Evolutionary conservation across 1,284 basidiomycete species (phyloP).

Genomic region (Malassezia slooffiae): DNA sequence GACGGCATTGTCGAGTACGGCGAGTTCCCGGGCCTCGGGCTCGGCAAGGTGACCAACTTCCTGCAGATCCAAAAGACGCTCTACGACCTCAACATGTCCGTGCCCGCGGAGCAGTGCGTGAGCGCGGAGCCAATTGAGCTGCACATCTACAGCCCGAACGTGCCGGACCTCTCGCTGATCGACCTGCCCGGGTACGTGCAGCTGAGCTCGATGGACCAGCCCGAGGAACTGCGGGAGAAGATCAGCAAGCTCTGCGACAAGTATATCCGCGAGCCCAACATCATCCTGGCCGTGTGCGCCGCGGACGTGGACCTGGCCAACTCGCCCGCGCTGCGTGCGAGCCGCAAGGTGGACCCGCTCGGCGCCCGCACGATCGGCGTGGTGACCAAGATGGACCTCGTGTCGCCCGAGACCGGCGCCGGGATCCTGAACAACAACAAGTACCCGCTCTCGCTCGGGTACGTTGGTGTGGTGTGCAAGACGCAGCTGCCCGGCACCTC

Average conservation of each 20-base stretch:
- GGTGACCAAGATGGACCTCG: slow-evolving; percentile 97
- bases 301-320: slow-evolving; percentile 98
- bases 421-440: slow-evolving; percentile 74
- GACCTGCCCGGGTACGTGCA: slow-evolving; percentile 97
- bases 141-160: slow-evolving; percentile 84
- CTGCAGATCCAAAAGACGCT: slow-evolving; percentile 78
- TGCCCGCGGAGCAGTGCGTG: slow-evolving; percentile 75
- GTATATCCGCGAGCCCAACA: slow-evolving; percentile 95
- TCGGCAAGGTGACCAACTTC: slow-evolving; percentile 81
- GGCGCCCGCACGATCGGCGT: slow-evolving; percentile 93
- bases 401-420: slow-evolving; percentile 71
- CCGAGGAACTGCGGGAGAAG: slow-evolving; percentile 84
- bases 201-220: slow-evolving; percentile 86
- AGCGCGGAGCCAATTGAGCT: slow-evolving; percentile 93
- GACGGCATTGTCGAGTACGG: slow-evolving; percentile 65
- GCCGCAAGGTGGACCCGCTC: slow-evolving; percentile 82
- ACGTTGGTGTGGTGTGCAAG: slow-evolving; percentile 83
- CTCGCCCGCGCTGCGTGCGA: slow-evolving; percentile 85
- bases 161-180: slow-evolving; percentile 92
- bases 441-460: slow-evolving; percentile 94
- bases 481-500: slow-evolving; percentile 15
- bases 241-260: slow-evolving; percentile 80
- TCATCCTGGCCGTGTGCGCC: slow-evolving; percentile 92
- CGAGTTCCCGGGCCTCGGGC: slow-evolving; percentile 79
- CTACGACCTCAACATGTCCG: slow-evolving; percentile 86